Base-by-base conservation (phyloP, 768 basidiomycete genomes). In the Trametes sanguinea region DNA sequence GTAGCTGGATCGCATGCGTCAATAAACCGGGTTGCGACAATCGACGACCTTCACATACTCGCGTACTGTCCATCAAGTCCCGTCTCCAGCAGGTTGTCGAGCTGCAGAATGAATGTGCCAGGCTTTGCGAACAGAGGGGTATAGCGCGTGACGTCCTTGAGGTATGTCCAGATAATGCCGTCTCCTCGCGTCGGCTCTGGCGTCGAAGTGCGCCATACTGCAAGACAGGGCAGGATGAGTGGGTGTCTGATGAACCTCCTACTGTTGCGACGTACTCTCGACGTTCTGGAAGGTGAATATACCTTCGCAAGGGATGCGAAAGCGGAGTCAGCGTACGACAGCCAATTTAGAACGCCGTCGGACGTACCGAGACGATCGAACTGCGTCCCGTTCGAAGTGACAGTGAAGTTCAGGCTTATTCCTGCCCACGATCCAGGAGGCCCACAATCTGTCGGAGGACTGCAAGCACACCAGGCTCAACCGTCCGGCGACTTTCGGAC, bases 181-280 rank as follows among this genome's bases (percentile, higher is more conserved):
- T 83, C 78, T 2, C 82, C 78, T 13, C 65, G 67, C 0, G 85
- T 87, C 0, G 90, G 90, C 72, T 92, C 90, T 0, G 90, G 86
- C 16, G 90, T 92, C 0, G 89, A 90, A 17, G 88, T 90, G 40
- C 90, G 80, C 90, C 90, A 90, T 53, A 91, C 88, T 89, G 10
- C 4, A 45, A 29, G 13, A 17, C 46, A 37, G 6, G 11, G 11
- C 35, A 11, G 35, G 35, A 37, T 37, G 35, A 37, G 35, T 11
- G 11, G 6, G 35, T 11, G 35, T 37, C 11, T 6, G 35, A 37
- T 37, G 11, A 6, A 6, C 35, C 35, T 37, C 35, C 35, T 37
- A 27, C 39, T 9, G n/a, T 11, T 29, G 27, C 2, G 35, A 69
- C 84, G 62, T 67, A 89, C 87, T 89, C 72, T 92, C 90, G 6